These are phyloP conservation scores for Raddia distichophylla DNA, from an alignment of 176 grass and related monocot species.

Conservation along the genomic window DNA sequence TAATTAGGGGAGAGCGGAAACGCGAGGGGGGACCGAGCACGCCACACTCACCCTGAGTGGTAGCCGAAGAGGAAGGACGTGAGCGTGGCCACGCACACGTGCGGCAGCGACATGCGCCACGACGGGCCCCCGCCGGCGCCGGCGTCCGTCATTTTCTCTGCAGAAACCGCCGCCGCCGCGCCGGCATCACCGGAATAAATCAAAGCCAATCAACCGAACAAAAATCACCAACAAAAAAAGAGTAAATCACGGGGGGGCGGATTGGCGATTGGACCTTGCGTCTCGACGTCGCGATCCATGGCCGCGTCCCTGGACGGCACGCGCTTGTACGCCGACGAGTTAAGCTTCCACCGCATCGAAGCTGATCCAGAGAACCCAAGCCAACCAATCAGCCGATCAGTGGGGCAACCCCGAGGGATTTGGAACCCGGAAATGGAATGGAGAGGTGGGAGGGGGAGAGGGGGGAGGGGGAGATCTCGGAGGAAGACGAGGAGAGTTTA, in stretches of 20 bases:
- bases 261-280: slow-evolving; percentile 37
- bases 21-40: background rate
- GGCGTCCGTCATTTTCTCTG: slow-evolving; percentile 45
- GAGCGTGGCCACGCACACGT: slow-evolving; percentile 92
- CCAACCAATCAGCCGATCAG: too few relatives aligned
- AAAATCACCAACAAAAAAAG: background rate
- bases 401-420: background rate
- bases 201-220: background rate
- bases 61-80: slow-evolving; percentile 94
- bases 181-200: background rate
- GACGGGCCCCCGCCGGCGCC: slow-evolving; percentile 46
- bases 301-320: slow-evolving; percentile 66
- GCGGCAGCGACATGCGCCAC: slow-evolving; percentile 83
- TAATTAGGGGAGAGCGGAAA: background rate
- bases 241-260: background rate
- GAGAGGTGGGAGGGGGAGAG: background rate
- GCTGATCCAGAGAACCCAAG: slow-evolving; percentile 15
- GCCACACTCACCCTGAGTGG: slow-evolving; percentile 74
- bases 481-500: background rate
- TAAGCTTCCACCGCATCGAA: slow-evolving; percentile 86
- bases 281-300: slow-evolving; percentile 68
- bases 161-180: background rate
- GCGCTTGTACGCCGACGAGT: slow-evolving; percentile 83
- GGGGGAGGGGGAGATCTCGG: slow-evolving; percentile 27
- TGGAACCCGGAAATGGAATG: background rate